Base-by-base conservation (phyloP, 169 alveolate species). In the Cryptosporidium felis region DNA sequence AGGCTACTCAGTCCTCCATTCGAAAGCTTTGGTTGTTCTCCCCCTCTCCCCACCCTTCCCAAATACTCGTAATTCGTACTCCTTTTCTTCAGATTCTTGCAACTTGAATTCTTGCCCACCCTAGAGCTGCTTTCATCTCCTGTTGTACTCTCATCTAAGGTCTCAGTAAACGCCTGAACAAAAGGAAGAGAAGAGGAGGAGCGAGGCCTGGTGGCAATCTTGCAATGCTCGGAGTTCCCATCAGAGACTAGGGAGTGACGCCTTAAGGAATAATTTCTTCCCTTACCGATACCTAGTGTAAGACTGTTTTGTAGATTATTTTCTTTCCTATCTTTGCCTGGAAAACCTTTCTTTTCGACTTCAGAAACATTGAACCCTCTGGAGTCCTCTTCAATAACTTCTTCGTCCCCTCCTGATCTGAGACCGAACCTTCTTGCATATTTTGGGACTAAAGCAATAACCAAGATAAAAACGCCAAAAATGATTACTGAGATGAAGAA, bases 171-270 rank as follows among this genome's bases (percentile, higher is more conserved):
- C 26, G 85, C 59, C 30, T 74, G 85, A 16, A 74, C 85, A 4
- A 49, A 74, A 16, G 85, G 85, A 49, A 74, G 61, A 8, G 85
- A 74, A n/a, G 85, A 74, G 12, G 85, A 49, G 16, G 85, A 74
- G 12, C 85, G 66, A 53, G 85, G 85, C 10, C 85, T 74, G 2
- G 85, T 32, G 12, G 58, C 30, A 10, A 74, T 40, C 14, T 40
- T 74, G 30, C 40, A 56, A 36, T 49, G 30, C 4, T 74, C 85
- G 0, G 85, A 53, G 26, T 67, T 74, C 14, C 67, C 67, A 53
- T 49, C 74, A 10, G 85, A 49, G 36, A 65, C 36, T 21, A 74
- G 6, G 12, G 85, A 74, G 26, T 74, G 85, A 16, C 85, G 51
- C 41, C 85, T 74, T 30, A 53, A 40, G 4, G 74, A 51, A 30